A percentile compares a stretch with the other conserved stretches of the same genome.
Conservation (phyloP, 2,329 filamentous ascomycete species). For the Alternaria novae-zelandiae region DNA sequence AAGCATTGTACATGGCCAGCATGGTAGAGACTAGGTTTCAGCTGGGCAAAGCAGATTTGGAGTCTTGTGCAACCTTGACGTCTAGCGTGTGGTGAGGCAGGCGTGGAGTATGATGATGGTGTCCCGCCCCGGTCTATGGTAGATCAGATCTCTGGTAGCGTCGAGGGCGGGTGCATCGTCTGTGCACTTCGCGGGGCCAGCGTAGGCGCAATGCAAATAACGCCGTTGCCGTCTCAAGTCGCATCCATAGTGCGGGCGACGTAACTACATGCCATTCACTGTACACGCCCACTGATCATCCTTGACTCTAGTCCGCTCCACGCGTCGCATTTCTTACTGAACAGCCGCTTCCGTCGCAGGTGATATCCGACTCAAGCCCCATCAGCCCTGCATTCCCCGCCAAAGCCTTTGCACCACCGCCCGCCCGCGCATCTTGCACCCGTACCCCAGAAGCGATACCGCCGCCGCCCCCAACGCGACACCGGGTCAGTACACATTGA, state of each 20-base stretch:
- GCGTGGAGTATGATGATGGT: neutral
- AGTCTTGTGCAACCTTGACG: constrained; percentile 1
- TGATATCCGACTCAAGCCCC: constrained; percentile 14
- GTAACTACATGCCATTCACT: constrained; percentile 10
- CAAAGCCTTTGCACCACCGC: constrained; percentile 23
- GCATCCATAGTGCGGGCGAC: constrained; percentile 12
- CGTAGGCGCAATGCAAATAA: constrained; percentile 25
- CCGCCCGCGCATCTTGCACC: constrained; percentile 10
- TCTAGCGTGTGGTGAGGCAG: constrained; percentile 3
- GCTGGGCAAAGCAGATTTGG: neutral
- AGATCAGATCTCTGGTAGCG: constrained; percentile 18
- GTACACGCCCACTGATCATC: constrained; percentile 1
- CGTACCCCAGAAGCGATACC: constrained; percentile 10
- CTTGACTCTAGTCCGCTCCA: neutral
- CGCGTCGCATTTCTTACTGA: constrained; percentile 9
- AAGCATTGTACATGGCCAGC: neutral
- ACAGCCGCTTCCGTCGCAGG: constrained; percentile 12
- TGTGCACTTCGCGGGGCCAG: constrained; percentile 28
- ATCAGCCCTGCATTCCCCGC: constrained; percentile 14
- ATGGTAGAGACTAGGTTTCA: neutral
- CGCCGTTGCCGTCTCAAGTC: constrained; percentile 19
- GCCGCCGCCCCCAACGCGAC: constrained; percentile 9
- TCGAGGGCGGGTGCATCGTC: constrained; percentile 17
- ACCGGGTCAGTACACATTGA: constrained; percentile 7
- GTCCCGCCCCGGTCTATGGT: constrained; percentile 6